Evolutionary conservation across 805 yeast species (phyloP).

Genomic region (Suhomyces vadensis): DNA sequence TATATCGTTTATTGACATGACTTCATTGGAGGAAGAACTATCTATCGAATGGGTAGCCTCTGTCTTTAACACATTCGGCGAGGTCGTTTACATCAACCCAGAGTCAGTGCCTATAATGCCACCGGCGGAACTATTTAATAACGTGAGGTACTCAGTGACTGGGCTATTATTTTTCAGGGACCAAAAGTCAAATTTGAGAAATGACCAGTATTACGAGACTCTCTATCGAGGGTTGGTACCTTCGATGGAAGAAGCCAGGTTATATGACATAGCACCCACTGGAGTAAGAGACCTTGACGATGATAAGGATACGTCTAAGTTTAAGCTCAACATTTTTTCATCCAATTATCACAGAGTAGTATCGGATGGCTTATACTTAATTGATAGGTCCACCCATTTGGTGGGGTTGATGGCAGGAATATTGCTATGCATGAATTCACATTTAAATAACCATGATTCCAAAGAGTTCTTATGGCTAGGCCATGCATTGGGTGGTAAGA

Average conservation of each 20-base stretch:
- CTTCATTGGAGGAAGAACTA: not conserved
- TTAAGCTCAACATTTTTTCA: not conserved
- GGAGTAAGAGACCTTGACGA: not conserved
- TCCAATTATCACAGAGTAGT: constrained; percentile 3
- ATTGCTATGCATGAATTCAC: constrained; percentile 9
- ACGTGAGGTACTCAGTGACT: constrained; percentile 16
- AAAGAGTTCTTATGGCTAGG: constrained; percentile 15
- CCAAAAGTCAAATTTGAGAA: constrained; percentile 10
- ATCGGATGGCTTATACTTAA: constrained; percentile 8
- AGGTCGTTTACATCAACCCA: constrained; percentile 12
- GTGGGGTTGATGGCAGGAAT: constrained; percentile 10
- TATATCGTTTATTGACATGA: constrained; percentile 8
- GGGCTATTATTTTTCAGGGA: constrained; percentile 28
- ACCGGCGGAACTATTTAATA: constrained; percentile 10
- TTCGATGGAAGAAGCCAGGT: not conserved
- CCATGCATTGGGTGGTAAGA: constrained; percentile 8
- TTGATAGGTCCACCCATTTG: constrained; percentile 10
- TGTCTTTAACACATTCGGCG: constrained; percentile 12
- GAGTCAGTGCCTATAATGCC: constrained; percentile 9
- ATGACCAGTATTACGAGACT: constrained; percentile 6
- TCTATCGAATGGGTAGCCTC: constrained; percentile 11
- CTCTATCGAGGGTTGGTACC: constrained; percentile 3
- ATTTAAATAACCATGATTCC: constrained; percentile 6
- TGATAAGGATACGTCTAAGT: not conserved
- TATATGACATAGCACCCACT: not conserved